phyloP scores from a whole-genome alignment of 495 filamentous ascomycete species.

The Jackrogersella minutella region DNA sequence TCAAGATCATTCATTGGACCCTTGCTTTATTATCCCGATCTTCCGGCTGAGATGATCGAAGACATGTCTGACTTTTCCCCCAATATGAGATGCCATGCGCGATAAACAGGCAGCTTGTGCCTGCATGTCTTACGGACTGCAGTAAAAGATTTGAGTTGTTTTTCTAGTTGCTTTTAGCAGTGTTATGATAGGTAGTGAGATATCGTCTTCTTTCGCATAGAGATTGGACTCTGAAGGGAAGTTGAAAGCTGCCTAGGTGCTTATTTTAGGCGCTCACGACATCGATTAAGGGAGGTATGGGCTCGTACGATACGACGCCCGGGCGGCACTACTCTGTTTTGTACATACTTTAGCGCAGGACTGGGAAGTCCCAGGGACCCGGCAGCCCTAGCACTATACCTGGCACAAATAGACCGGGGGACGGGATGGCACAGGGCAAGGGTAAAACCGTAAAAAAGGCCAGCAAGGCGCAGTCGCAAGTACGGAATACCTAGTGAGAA shows the following conservation, averaged over 20 bases:
- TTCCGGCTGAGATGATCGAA: slow-evolving; percentile 20
- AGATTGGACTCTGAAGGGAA: background rate
- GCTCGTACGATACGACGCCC: slow-evolving; percentile 22
- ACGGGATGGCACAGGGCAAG: background rate
- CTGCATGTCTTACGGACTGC: slow-evolving; percentile 10
- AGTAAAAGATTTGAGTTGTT: background rate
- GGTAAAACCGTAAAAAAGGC: background rate
- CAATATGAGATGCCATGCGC: slow-evolving; percentile 10
- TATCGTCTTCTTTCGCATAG: background rate
- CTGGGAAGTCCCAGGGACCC: slow-evolving; percentile 30
- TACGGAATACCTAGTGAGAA: background rate
- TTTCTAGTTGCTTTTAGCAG: no score
- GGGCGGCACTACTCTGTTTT: no score
- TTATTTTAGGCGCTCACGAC: background rate
- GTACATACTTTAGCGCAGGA: slow-evolving; percentile 7
- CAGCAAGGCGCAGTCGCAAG: slow-evolving; percentile 26
- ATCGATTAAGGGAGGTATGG: background rate
- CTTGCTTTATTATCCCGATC: background rate
- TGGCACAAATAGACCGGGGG: background rate
- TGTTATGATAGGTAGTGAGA: background rate
- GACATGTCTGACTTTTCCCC: slow-evolving; percentile 32
- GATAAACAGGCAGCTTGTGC: slow-evolving; percentile 1
- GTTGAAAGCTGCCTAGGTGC: background rate
- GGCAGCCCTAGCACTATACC: slow-evolving; percentile 26
- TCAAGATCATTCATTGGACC: background rate